Evolutionary conservation across 2,329 filamentous ascomycete species (phyloP), one percentile per base, ranked within the genome.

Genomic region (Venturia aucupariae): DNA sequence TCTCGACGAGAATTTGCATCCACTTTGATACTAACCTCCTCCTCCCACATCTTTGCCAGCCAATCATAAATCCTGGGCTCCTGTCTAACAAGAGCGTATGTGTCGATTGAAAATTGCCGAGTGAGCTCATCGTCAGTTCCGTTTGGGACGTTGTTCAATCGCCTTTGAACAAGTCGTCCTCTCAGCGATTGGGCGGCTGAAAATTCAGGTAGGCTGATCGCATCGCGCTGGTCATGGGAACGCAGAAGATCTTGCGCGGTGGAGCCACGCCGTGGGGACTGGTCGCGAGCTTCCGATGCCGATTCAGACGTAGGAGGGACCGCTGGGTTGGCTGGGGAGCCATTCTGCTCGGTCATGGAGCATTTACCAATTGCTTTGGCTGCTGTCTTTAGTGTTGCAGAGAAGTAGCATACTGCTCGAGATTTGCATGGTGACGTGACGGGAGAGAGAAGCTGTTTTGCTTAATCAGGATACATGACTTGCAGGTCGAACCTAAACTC

Each of bases 1-100:
- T 86, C 83, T 71, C 83, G 75, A 68, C 79, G 80, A 60, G 76
- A 72, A 35, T 77, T 75, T 66, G 80, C 79, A 17, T 80, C 78
- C 19, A 85, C 82, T 4, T 77, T 74, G 7, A 84, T 71, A 62
- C 75, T 77, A 60, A 85, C 71, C 66, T 85, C 76, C 32, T 76
- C 74, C 48, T 73, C 72, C 82, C 82, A 85, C 66, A 81, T 80
- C 61, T 70, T 75, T 35, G 69, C 69, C 22, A 78, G 60, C n/a
- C 71, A 68, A 61, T 74, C 70, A 63, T 74, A 74, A 75, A 76
- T 78, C 38, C 41, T 65, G 7, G 42, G 59, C 27, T 41, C 27
- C 60, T 62, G 27, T 32, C 60, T 64, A 27, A 32, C 41, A 22
- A 65, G 46, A 22, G 32, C 17, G 27, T 65, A 65, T 27, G 51